These are phyloP conservation scores for Amanita jacksonii DNA, from an alignment of 768 basidiomycete species.

Conservation along the genomic window DNA sequence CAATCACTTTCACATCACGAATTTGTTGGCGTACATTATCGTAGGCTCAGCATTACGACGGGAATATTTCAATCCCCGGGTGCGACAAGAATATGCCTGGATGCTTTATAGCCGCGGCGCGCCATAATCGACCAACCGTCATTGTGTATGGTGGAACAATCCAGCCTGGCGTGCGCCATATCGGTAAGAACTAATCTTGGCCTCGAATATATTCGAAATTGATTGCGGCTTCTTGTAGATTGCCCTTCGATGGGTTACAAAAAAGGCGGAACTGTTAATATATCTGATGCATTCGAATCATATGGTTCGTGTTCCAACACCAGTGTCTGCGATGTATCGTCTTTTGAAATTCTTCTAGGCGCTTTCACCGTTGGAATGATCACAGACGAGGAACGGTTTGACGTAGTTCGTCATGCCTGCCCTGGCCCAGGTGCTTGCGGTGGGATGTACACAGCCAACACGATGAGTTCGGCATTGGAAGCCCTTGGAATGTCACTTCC, in stretches of 20 bases:
- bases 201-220: neutral
- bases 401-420: conserved; percentile 80
- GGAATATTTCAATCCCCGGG: conserved; percentile 78
- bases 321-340: too few species aligned
- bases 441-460: conserved; percentile 88
- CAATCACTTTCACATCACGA: neutral
- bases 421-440: conserved; percentile 81
- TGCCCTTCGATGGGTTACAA: conserved; percentile 71
- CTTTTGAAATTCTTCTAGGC: too few species aligned
- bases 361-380: conserved; percentile 73
- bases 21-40: neutral
- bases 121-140: conserved; percentile 83
- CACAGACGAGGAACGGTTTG: conserved; percentile 69
- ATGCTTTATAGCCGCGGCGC: conserved; percentile 75
- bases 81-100: conserved; percentile 95
- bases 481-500: conserved; percentile 80
- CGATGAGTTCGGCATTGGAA: conserved; percentile 81
- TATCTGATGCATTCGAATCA: conserved; percentile 78
- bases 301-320: conserved; percentile 53
- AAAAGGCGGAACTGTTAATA: conserved; percentile 78
- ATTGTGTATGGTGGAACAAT: conserved; percentile 87
- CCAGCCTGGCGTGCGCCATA: conserved; percentile 60
- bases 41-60: conserved; percentile 84
- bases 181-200: conserved; percentile 39
- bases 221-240: conserved; percentile 28